Evolutionary conservation across 768 basidiomycete species (phyloP).

Genomic region (Termitomyces heimii): DNA sequence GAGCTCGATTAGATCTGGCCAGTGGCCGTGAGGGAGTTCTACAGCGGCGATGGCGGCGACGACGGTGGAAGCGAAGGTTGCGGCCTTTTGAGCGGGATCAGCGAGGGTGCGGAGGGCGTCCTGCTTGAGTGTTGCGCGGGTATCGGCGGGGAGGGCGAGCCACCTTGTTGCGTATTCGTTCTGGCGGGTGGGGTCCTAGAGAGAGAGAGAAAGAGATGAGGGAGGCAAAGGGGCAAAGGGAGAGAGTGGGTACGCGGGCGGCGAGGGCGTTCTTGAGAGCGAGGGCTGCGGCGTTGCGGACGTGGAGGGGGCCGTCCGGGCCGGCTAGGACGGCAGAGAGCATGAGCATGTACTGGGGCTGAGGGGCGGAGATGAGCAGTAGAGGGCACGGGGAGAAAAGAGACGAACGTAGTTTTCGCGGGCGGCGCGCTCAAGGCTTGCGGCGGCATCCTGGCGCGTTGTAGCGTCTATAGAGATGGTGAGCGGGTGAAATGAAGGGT

Average conservation of each 20-base stretch:
- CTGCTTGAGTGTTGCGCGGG: slow-evolving; percentile 81
- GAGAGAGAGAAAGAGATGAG: slow-evolving; percentile 13
- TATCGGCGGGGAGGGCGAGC: slow-evolving; percentile 64
- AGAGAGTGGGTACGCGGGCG: slow-evolving; percentile 63
- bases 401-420: slow-evolving; percentile 82
- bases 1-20: slow-evolving; percentile 86
- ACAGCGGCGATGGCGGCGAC: slow-evolving; percentile 92
- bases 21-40: slow-evolving; percentile 83
- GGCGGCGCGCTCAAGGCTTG: slow-evolving; percentile 82
- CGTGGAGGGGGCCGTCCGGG: slow-evolving; percentile 60
- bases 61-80: slow-evolving; percentile 87
- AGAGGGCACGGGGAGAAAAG: slow-evolving; percentile 1
- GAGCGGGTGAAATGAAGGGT: no score
- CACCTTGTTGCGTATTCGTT: slow-evolving; percentile 74
- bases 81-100: slow-evolving; percentile 65
- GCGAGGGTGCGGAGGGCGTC: slow-evolving; percentile 79
- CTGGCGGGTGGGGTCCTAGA: slow-evolving; percentile 71
- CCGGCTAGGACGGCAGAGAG: slow-evolving; percentile 81
- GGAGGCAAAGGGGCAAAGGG: slow-evolving; percentile 9
- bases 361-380: slow-evolving; percentile 12
- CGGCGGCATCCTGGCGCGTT: slow-evolving; percentile 89
- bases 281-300: slow-evolving; percentile 93
- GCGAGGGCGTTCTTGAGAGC: slow-evolving; percentile 94
- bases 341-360: slow-evolving; percentile 93
- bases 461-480: slow-evolving; percentile 66